These are phyloP conservation scores for Coemansia sp. DNA, from an alignment of 192 early-diverging fungal species.

Conservation along the genomic window DNA sequence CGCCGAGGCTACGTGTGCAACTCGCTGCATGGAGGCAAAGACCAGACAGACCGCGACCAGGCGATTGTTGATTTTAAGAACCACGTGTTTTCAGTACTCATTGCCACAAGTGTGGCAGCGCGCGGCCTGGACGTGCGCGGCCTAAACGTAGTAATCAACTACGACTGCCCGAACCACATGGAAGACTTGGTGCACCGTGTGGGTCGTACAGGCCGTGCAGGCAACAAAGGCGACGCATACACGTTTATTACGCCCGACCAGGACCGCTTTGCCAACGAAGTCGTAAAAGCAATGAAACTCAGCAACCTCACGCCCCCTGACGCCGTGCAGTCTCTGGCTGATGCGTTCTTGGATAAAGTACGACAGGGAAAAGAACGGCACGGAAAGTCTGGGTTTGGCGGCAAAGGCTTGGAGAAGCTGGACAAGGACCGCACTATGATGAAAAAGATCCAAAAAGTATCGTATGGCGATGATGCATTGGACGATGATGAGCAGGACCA, in stretches of 20 bases:
- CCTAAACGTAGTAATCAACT: constrained; percentile 91
- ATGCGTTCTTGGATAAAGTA: constrained; percentile 55
- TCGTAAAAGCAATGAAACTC: constrained; percentile 84
- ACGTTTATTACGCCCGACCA: constrained; percentile 96
- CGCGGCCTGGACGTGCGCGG: constrained; percentile 95
- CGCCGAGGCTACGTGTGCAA: constrained; percentile 84
- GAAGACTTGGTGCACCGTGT: constrained; percentile 99
- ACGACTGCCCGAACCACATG: constrained; percentile 96
- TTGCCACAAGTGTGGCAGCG: constrained; percentile 96
- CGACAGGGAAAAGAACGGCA: constrained; percentile 27
- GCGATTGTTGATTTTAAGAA: constrained; percentile 94
- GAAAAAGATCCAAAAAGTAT: constrained; percentile 89
- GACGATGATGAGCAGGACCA: constrained; percentile 37
- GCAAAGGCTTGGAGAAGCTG: constrained; percentile 93
- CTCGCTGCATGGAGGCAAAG: constrained; percentile 95
- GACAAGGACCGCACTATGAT: constrained; percentile 89
- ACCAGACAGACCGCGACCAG: constrained; percentile 86
- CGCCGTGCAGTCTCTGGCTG: constrained; percentile 76
- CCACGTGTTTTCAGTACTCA: constrained; percentile 82
- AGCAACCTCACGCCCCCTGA: constrained; percentile 72
- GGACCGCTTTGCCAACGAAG: constrained; percentile 88
- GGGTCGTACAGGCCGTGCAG: constrained; percentile 95
- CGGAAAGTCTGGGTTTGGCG: constrained; percentile 78
- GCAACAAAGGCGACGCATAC: constrained; percentile 95
- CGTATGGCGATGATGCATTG: constrained; percentile 72